These are phyloP conservation scores for Tulasnella sp. DNA, from an alignment of 768 basidiomycete genomes.

Conservation along the genomic window DNA sequence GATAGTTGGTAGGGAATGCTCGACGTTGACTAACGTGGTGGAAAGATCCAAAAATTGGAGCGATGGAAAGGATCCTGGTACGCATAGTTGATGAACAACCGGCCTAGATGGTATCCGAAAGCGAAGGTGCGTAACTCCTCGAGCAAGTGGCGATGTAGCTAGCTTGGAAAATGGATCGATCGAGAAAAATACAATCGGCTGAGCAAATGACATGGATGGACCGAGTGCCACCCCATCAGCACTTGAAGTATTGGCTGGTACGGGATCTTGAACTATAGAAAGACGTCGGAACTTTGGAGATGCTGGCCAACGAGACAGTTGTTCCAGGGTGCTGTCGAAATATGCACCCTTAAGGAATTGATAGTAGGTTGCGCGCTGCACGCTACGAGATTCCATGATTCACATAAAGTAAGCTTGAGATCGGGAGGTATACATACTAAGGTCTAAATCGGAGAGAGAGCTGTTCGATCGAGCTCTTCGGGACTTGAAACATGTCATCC, in stretches of 20 bases:
- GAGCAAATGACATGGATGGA: constrained; percentile 40
- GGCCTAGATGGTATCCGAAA: constrained; percentile 61
- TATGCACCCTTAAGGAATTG: constrained; percentile 57
- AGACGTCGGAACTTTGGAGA: not conserved
- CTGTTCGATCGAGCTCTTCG: constrained; percentile 34
- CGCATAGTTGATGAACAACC: constrained; percentile 33
- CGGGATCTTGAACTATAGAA: constrained; percentile 49
- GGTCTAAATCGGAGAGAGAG: constrained; percentile 68
- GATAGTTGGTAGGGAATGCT: constrained; percentile 41
- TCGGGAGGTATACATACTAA: constrained; percentile 41
- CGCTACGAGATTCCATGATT: constrained; percentile 29
- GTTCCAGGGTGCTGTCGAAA: constrained; percentile 58
- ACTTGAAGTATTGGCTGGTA: constrained; percentile 31
- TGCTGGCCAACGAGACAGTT: constrained; percentile 51
- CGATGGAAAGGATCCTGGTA: constrained; percentile 31
- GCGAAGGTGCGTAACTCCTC: constrained; percentile 40
- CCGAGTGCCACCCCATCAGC: not conserved
- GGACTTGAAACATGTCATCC: constrained; percentile 47
- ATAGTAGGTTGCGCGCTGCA: constrained; percentile 62
- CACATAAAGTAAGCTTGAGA: not conserved
- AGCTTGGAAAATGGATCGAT: constrained; percentile 45
- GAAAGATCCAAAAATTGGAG: constrained; percentile 63
- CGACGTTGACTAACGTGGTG: constrained; percentile 36
- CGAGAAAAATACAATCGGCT: constrained; percentile 77
- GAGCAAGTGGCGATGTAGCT: constrained; percentile 32